Conservation (phyloP, 1,284 basidiomycete species). For the Athelia sp. region DNA sequence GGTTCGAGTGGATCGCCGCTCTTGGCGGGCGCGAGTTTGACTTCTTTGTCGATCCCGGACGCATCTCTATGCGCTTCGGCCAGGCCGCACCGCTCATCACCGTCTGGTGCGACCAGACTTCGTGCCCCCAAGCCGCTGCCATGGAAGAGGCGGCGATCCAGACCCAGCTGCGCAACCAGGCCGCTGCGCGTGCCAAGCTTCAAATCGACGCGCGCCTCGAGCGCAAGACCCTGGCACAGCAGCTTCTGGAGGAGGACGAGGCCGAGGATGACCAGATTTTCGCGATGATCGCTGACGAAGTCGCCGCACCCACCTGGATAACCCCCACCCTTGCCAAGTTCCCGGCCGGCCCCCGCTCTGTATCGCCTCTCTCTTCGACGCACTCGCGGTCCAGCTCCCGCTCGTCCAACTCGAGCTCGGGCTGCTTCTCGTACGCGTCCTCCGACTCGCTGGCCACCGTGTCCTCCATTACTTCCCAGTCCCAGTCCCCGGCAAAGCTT, state of each 20-base stretch:
- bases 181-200: conserved; percentile 7
- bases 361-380: conserved; percentile 57
- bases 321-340: conserved; percentile 59
- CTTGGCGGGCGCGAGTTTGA: conserved; percentile 70
- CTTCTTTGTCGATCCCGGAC: conserved; percentile 73
- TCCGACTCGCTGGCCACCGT: conserved; percentile 31
- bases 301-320: conserved; percentile 61
- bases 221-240: conserved; percentile 64
- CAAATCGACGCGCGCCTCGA: conserved; percentile 11
- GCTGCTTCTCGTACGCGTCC: conserved; percentile 44
- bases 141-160: conserved; percentile 33
- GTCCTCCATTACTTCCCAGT: conserved; percentile 34
- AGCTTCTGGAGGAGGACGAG: conserved; percentile 59
- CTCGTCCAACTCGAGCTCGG: conserved; percentile 66
- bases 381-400: conserved; percentile 74
- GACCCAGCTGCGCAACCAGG: conserved; percentile 19
- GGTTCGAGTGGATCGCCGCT: conserved; percentile 69
- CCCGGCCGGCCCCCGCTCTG: conserved; percentile 43
- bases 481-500: conserved; percentile 33
- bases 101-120: conserved; percentile 57
- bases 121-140: conserved; percentile 19
- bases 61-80: conserved; percentile 59
- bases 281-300: conserved; percentile 65
- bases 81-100: conserved; percentile 42
- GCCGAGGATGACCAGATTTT: conserved; percentile 71